phyloP scores from a whole-genome alignment of 2,329 filamentous ascomycete genomes.

The Tricladium varicosporioides region DNA sequence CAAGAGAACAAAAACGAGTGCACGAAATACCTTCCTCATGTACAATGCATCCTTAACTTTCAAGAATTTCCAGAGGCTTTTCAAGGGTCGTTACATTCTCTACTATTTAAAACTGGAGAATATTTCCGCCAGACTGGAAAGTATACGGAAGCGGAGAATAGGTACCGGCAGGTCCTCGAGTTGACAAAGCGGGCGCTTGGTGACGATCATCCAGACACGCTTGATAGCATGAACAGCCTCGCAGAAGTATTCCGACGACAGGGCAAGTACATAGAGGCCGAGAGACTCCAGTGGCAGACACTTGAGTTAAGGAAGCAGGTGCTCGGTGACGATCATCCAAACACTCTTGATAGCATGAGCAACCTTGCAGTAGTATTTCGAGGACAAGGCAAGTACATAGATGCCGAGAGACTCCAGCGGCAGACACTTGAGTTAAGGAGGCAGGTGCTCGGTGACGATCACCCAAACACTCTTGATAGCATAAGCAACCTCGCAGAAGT shows the following conservation, averaged over 20 bases:
- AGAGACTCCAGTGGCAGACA: constrained; percentile 2
- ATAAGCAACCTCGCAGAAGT: too few relatives aligned
- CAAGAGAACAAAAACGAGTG: neutral
- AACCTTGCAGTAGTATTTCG: neutral
- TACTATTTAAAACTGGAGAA: neutral
- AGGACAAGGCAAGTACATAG: neutral
- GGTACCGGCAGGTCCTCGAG: neutral
- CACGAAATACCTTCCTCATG: neutral
- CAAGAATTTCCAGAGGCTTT: neutral
- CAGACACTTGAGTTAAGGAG: neutral
- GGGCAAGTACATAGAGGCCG: constrained; percentile 5
- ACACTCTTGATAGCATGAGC: neutral
- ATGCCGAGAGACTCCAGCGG: neutral
- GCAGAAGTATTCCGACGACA: neutral
- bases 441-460: neutral
- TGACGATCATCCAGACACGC: constrained; percentile 3
- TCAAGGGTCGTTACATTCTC: neutral
- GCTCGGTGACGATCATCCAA: constrained; percentile 1
- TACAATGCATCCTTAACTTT: neutral
- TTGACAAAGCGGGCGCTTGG: neutral
- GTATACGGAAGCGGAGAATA: constrained; percentile 1
- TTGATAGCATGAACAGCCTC: constrained; percentile 2
- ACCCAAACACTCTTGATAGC: neutral
- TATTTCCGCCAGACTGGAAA: neutral
- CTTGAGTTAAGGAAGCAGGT: neutral